Percentiles rank a stretch among this genome's conserved stretches.
Evolutionary conservation across 441 rosid genomes (phyloP).

Genomic region (Mallotus repandus): DNA sequence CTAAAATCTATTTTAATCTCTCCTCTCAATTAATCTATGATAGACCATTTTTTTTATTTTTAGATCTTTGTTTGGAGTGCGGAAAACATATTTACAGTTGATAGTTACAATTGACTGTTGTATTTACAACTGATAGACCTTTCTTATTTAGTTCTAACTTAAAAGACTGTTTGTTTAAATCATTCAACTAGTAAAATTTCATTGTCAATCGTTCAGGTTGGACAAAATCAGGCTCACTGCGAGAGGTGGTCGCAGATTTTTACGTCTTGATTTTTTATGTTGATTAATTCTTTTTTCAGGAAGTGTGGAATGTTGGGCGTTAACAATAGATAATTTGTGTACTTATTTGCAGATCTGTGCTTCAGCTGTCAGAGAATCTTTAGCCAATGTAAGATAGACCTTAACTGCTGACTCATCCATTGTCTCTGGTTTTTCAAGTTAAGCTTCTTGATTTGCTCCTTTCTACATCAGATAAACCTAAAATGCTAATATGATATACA

Average conservation of each 20-base stretch:
- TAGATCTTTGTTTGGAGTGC: background rate
- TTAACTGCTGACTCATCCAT: slow-evolving; percentile 34
- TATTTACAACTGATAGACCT: too few species aligned
- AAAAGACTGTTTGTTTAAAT: background rate
- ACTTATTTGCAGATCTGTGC: slow-evolving; percentile 68
- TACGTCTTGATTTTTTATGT: background rate
- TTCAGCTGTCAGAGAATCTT: slow-evolving; percentile 80
- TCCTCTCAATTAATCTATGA: background rate
- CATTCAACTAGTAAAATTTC: background rate
- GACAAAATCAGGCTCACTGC: background rate
- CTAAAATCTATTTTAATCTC: background rate
- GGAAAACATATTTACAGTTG: background rate
- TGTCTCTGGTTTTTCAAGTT: slow-evolving; percentile 41
- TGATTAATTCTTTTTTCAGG: background rate
- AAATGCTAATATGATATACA: slow-evolving; percentile 23
- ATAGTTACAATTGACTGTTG: too few species aligned
- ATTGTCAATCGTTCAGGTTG: background rate
- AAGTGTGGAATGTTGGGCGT: slow-evolving; percentile 1
- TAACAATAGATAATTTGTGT: slow-evolving; percentile 11
- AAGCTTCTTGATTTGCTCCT: slow-evolving; percentile 27
- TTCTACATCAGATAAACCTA: slow-evolving; percentile 5
- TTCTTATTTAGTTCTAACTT: background rate
- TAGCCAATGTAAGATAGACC: slow-evolving; percentile 78
- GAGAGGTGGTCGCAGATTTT: background rate
- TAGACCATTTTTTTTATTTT: background rate